phyloP scores from a whole-genome alignment of 192 early-diverging fungal species.

The Rhizoclosmatium sp. region DNA sequence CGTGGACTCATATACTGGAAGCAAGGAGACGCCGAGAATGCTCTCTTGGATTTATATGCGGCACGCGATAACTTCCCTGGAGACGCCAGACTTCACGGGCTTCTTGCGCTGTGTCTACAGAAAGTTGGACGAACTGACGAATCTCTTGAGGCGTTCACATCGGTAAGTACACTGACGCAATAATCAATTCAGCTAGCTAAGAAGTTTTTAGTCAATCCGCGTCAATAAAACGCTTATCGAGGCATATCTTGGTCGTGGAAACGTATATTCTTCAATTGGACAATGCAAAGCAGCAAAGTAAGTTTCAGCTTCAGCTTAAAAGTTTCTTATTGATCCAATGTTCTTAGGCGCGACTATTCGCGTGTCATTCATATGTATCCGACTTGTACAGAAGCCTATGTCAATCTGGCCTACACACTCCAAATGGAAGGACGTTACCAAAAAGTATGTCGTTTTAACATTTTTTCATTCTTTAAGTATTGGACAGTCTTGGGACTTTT shows the following conservation, averaged over 20 bases:
- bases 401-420: constrained; percentile 63
- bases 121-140: constrained; percentile 56
- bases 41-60: constrained; percentile 58
- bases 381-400: constrained; percentile 52
- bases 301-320: background rate
- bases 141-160: constrained; percentile 51
- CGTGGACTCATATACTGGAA: constrained; percentile 66
- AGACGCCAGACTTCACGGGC: constrained; percentile 54
- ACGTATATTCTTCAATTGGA: constrained; percentile 54
- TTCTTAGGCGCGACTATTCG: constrained; percentile 55
- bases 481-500: constrained; percentile 54
- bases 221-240: constrained; percentile 54
- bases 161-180: constrained; percentile 37
- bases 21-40: constrained; percentile 61
- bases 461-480: background rate
- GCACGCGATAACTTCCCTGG: constrained; percentile 61
- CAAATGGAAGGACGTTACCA: constrained; percentile 55
- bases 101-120: constrained; percentile 61
- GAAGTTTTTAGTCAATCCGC: constrained; percentile 46
- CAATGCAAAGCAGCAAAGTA: constrained; percentile 31
- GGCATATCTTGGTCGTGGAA: constrained; percentile 61
- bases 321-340: background rate
- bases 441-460: constrained; percentile 32
- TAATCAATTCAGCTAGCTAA: background rate
- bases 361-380: constrained; percentile 64